phyloP scores from a whole-genome alignment of 2,329 filamentous ascomycete species.

The Botrytis byssoidea region DNA sequence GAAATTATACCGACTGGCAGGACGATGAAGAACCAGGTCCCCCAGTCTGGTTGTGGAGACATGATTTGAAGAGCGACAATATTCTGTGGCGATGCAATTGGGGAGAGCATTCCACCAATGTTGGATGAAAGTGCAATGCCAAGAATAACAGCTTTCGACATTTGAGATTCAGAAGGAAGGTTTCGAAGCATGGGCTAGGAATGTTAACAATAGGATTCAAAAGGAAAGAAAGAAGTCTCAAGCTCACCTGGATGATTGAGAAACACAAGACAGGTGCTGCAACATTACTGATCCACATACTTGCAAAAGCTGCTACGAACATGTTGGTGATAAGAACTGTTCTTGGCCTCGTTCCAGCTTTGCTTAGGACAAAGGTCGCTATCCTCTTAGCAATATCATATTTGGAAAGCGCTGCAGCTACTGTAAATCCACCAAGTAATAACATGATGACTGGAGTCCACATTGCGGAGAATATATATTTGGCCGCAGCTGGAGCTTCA shows the following conservation, averaged over 20 bases:
- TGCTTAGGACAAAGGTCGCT: conserved; percentile 92
- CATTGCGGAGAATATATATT: conserved; percentile 90
- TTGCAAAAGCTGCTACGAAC: conserved; percentile 96
- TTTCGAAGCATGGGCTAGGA: conserved; percentile 85
- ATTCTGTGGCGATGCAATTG: conserved; percentile 96
- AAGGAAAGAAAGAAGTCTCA: not conserved
- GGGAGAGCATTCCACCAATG: conserved; percentile 92
- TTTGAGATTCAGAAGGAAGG: conserved; percentile 81
- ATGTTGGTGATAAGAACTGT: conserved; percentile 96
- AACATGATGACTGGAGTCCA: conserved; percentile 99
- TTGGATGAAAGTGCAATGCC: conserved; percentile 95
- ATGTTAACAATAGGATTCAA: conserved; percentile 13
- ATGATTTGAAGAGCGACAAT: conserved; percentile 96
- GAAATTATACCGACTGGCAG: conserved; percentile 90
- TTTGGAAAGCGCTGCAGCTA: conserved; percentile 92
- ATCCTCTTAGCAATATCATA: conserved; percentile 98
- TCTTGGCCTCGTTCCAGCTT: conserved; percentile 85
- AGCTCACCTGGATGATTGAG: conserved; percentile 83
- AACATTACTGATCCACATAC: conserved; percentile 99
- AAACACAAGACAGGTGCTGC: conserved; percentile 96
- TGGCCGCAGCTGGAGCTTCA: conserved; percentile 74
- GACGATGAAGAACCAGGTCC: conserved; percentile 94
- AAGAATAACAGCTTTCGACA: conserved; percentile 92
- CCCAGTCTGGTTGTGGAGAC: conserved; percentile 87
- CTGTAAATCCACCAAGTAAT: conserved; percentile 89